Percentiles rank a stretch among this genome's conserved stretches.
These are phyloP conservation scores for Taiwanofungus camphoratus DNA, from an alignment of 1,284 basidiomycete genomes.

Conservation along the genomic window DNA sequence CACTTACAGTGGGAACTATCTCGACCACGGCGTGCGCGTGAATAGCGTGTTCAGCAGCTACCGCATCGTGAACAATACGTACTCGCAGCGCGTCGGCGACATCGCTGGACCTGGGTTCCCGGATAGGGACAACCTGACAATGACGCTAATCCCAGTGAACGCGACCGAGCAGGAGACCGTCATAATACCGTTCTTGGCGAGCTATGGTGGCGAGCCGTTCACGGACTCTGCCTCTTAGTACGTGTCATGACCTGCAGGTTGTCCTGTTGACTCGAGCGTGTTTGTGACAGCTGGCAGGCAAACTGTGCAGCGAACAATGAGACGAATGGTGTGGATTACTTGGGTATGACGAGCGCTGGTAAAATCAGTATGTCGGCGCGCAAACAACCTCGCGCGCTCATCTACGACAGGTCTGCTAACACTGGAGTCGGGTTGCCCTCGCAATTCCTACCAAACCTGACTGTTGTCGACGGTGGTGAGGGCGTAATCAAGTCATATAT, in stretches of 20 bases:
- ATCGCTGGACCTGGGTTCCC: constrained; percentile 50
- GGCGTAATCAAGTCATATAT: constrained; percentile 58
- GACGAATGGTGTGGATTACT: constrained; percentile 55
- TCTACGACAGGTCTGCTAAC: constrained; percentile 38
- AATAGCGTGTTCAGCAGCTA: constrained; percentile 62
- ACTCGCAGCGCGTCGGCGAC: constrained; percentile 56
- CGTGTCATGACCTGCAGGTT: constrained; percentile 19
- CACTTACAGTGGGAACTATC: constrained; percentile 55
- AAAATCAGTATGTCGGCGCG: constrained; percentile 17
- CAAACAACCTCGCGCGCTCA: constrained; percentile 32
- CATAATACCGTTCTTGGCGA: constrained; percentile 46
- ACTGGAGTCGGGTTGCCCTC: constrained; percentile 42
- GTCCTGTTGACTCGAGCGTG: neutral
- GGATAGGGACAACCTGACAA: constrained; percentile 38
- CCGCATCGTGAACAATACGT: constrained; percentile 39
- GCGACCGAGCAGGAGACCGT: constrained; percentile 44
- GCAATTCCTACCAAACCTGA: constrained; percentile 43
- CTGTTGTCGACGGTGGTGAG: constrained; percentile 39
- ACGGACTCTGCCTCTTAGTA: constrained; percentile 49
- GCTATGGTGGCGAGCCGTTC: constrained; percentile 43
- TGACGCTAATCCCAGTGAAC: constrained; percentile 39
- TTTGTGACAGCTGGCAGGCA: constrained; percentile 42
- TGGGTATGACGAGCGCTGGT: constrained; percentile 13
- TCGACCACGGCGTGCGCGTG: constrained; percentile 57
- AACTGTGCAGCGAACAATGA: constrained; percentile 50